Base-by-base conservation (phyloP, 495 filamentous ascomycete species). In the Ascobolus immersus region DNA sequence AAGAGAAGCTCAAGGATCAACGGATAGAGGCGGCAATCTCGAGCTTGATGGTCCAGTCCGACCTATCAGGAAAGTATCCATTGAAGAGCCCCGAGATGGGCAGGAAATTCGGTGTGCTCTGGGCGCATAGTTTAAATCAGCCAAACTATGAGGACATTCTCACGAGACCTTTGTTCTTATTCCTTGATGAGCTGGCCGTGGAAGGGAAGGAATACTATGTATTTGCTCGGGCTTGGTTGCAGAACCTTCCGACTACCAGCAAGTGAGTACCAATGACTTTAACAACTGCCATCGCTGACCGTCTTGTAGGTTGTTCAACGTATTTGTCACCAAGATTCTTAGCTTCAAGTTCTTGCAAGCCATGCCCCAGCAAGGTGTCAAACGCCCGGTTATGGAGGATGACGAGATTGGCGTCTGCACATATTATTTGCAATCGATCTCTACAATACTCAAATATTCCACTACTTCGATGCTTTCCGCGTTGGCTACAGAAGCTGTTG, bases 191-290 rank as follows among this genome's bases (percentile, higher is more conserved):
- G 8, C 57, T 92, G 0, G 51, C 60, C 14, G 73, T 84, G 33
- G 73, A 73, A 41, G 64, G 65, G 17, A 70, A 67, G 8, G 77
- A 82, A 44, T 48, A 75, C 20, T 79, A 69, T 22, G 68, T 76
- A 48, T 72, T 72, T 34, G 67, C 77, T 14, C 68, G 74, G 39
- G 67, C 64, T 25, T 96, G 86, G 86, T 55, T 96, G 5, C 71
- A 75, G 43, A 76, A 65, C 28, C 55, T 89, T 12, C 55, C 71
- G 28, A 65, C 60, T n/a, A 54, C 77, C 41, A 63, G 69, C 35
- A 55, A 39, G 57, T 55, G 23, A 0, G 17, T 19, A 25, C 19
- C 36, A 27, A 34, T 20, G 7, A 17, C 11, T 10, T 17, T 3
- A 32, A 15, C 14, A n/a, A n/a, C n/a, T n/a, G n/a, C n/a, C n/a